Conservation (phyloP, 2,329 filamentous ascomycete genomes). For the Periconia digitata region DNA sequence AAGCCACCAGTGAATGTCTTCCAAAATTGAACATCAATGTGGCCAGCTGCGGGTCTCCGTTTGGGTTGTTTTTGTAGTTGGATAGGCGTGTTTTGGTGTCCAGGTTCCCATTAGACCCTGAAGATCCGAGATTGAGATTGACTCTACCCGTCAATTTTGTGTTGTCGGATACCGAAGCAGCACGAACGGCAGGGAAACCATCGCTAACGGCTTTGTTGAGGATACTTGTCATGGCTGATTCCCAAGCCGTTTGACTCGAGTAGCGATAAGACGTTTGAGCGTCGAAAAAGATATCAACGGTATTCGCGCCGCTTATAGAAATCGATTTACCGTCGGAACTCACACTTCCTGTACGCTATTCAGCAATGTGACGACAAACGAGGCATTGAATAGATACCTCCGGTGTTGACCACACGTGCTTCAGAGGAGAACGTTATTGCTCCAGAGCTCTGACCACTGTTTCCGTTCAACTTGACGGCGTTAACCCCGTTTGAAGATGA, state of each 20-base stretch:
- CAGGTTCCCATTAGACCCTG: not conserved
- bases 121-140: conserved; percentile 2
- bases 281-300: conserved; percentile 17
- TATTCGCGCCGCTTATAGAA: conserved; percentile 8
- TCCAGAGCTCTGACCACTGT: not conserved
- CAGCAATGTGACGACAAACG: no score
- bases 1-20: conserved; percentile 39
- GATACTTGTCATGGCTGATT: conserved; percentile 15
- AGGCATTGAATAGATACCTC: conserved; percentile 9
- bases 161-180: conserved; percentile 1
- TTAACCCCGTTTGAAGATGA: not conserved
- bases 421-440: conserved; percentile 10
- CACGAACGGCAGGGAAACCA: conserved; percentile 4
- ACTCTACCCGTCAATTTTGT: conserved; percentile 1
- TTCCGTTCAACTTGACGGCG: conserved; percentile 7
- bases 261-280: conserved; percentile 14
- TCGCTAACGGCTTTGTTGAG: conserved; percentile 14
- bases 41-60: conserved; percentile 12
- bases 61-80: not conserved
- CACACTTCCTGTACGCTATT: conserved; percentile 4
- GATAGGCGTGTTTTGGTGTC: not conserved
- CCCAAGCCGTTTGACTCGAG: conserved; percentile 3
- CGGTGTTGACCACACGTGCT: conserved; percentile 9
- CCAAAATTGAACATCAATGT: conserved; percentile 42
- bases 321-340: conserved; percentile 6